These are phyloP conservation scores for Lipomyces japonicus DNA, from an alignment of 805 yeast species.

Conservation along the genomic window DNA sequence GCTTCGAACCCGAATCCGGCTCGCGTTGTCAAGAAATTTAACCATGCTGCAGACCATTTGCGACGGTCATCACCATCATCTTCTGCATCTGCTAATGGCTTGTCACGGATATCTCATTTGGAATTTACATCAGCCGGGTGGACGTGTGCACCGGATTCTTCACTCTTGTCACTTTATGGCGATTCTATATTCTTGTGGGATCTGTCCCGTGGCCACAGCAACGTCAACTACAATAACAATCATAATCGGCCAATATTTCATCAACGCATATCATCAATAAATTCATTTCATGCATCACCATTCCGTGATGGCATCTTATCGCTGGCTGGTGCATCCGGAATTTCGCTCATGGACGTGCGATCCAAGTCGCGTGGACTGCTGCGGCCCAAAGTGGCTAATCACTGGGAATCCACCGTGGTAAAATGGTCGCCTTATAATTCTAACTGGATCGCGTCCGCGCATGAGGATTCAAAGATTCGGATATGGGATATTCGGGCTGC, in stretches of 20 bases:
- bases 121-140: slow-evolving; percentile 43
- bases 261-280: slow-evolving; percentile 49
- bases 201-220: slow-evolving; percentile 41
- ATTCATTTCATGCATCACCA: slow-evolving; percentile 49
- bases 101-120: slow-evolving; percentile 38
- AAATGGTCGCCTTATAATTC: slow-evolving; percentile 64
- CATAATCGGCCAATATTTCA: slow-evolving; percentile 57
- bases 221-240: too few relatives aligned
- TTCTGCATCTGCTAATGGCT: neutral
- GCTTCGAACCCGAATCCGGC: slow-evolving; percentile 53
- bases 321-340: slow-evolving; percentile 62
- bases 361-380: slow-evolving; percentile 45
- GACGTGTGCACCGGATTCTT: slow-evolving; percentile 44
- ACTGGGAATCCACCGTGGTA: slow-evolving; percentile 42
- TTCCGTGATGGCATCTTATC: slow-evolving; percentile 53
- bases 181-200: slow-evolving; percentile 79
- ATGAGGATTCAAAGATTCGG: slow-evolving; percentile 52
- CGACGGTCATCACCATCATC: too few relatives aligned
- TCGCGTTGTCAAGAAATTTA: slow-evolving; percentile 70
- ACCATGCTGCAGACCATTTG: slow-evolving; percentile 59
- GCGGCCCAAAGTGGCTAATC: slow-evolving; percentile 43
- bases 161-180: slow-evolving; percentile 60
- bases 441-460: slow-evolving; percentile 62
- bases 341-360: slow-evolving; percentile 70
- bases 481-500: slow-evolving; percentile 73